Base-by-base conservation (phyloP, 1,284 basidiomycete species). In the Trichosporon sp. region DNA sequence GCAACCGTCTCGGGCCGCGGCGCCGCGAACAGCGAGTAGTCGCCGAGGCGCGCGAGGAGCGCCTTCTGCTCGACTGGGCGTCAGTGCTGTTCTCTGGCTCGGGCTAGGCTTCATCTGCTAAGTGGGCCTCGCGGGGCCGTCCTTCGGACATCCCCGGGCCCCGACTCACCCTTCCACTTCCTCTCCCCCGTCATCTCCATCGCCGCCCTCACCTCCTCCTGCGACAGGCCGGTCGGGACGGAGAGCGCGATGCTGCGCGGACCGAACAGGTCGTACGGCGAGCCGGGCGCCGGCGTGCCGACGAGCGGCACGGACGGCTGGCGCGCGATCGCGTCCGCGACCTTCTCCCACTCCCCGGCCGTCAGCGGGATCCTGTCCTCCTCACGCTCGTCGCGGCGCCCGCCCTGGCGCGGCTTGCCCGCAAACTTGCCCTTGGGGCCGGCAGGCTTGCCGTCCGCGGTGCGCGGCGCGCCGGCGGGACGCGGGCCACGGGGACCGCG, bases 41-140 rank as follows among this genome's bases (percentile, higher is more conserved):
- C 72, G 42, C 76, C 76, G 1, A 68, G 68, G 6, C 69, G 65
- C 31, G 73, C 69, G 51, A 75, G 71, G 7, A 73, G 13, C 29
- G 73, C 71, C 42, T 72, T 62, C 68, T 73, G 72, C 44, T 70
- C 69, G 0, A 72, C 76, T 77, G 65, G 21, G 23, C 4, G 65
- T 64, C 29, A 70, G 56, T n/a, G n/a, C n/a, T n/a, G n/a, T n/a
- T n/a, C n/a, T n/a, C n/a, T n/a, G n/a, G n/a, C n/a, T n/a, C n/a
- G n/a, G n/a, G n/a, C 53, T 31, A 5, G n/a, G 42, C 15, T n/a
- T n/a, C 42, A 44, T 21, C 38, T 13, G 7, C 38, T 42, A 34
- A 34, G n/a, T 32, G 32, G 32, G 32, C 12, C 35, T 38, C 11
- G 12, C n/a, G n/a, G n/a, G n/a, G 35, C 13, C 35, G 35, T 38